A percentile compares a stretch with the other conserved stretches of the same genome.
Evolutionary conservation across 768 basidiomycete species (phyloP).

Genomic region (Hortiboletus campestris): DNA sequence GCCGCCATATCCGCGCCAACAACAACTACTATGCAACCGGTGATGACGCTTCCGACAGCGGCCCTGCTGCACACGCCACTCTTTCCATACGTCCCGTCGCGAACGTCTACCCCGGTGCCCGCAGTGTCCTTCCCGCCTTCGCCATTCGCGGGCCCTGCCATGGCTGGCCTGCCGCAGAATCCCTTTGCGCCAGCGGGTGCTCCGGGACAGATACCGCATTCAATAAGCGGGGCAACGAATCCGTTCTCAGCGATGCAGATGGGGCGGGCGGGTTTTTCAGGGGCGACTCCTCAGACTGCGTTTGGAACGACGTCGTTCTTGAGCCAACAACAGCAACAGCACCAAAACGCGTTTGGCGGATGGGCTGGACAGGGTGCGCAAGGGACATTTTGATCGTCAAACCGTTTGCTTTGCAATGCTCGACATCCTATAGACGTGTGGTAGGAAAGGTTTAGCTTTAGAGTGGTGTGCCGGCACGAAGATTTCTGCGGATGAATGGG

Average conservation of each 20-base stretch:
- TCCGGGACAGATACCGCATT: constrained; percentile 27
- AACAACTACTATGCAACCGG: constrained; percentile 8
- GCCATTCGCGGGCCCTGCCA: not conserved
- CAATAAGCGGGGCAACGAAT: constrained; percentile 4
- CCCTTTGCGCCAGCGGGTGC: constrained; percentile 12
- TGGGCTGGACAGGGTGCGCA: constrained; percentile 21
- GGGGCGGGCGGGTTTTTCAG: constrained; percentile 16
- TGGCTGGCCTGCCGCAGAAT: constrained; percentile 16
- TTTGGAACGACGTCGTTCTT: constrained; percentile 14
- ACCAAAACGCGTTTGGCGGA: constrained; percentile 12
- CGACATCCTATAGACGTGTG: not conserved
- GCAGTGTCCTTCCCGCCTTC: constrained; percentile 2
- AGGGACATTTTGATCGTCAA: constrained; percentile 14
- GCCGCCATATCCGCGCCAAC: constrained; percentile 7
- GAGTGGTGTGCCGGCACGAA: not conserved
- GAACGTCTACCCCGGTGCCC: not conserved
- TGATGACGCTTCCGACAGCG: constrained; percentile 8
- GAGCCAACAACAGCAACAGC: constrained; percentile 29
- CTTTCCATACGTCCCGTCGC: not conserved
- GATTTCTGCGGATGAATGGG: not conserved
- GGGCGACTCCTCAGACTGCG: constrained; percentile 31
- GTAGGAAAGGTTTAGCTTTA: not conserved
- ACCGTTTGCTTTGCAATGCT: not conserved
- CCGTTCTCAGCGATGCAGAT: constrained; percentile 19
- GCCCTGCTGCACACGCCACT: constrained; percentile 1